Base-by-base conservation (phyloP, 345 rosid species). In the Citrus trifoliata region DNA sequence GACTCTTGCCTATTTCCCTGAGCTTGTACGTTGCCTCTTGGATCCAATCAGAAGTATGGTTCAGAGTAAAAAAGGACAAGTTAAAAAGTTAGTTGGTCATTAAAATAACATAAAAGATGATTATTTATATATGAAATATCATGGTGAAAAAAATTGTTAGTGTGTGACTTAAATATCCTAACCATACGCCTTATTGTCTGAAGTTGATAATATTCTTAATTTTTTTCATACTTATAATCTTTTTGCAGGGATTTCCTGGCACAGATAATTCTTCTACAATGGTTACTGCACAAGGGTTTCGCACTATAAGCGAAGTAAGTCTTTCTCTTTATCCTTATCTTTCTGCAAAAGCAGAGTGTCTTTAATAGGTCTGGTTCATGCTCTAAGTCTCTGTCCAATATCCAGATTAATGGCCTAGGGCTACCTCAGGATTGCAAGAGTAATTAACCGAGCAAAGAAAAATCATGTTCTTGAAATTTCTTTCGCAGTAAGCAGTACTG, bases 201-300 rank as follows among this genome's bases (percentile, higher is more conserved):
- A 55, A 66, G 37, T 59, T 79, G 21, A 59, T 24, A 6, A 35
- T 58, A 38, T 3, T 27, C 21, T 59, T 67, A 64, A 71, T 71
- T 77, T 46, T 74, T 56, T 70, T 75, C 22, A 14, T 46, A 8
- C 8, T 28, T 76, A 42, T 70, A 65, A 19, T 53, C 38, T 35
- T 72, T 59, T 84, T 80, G 75, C 87, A 93, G 98, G 61, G 90
- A 73, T 90, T 83, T 80, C 76, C 89, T 12, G 82, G 83, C 19
- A 6, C 84, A 32, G 89, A 91, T 66, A 89, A 85, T 81, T 78
- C 93, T 77, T 80, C 96, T 25, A 25, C 90, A 14, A 80, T 90
- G 85, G 81, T 81, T 72, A 79, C 85, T 75, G 81, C 88, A 16
- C 92, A 88, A 73, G 94, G 97, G 69, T 91, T 89, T 82, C 92